phyloP scores from a whole-genome alignment of 2,329 filamentous ascomycete genomes.

The Aotearoamyces nothofagi region DNA sequence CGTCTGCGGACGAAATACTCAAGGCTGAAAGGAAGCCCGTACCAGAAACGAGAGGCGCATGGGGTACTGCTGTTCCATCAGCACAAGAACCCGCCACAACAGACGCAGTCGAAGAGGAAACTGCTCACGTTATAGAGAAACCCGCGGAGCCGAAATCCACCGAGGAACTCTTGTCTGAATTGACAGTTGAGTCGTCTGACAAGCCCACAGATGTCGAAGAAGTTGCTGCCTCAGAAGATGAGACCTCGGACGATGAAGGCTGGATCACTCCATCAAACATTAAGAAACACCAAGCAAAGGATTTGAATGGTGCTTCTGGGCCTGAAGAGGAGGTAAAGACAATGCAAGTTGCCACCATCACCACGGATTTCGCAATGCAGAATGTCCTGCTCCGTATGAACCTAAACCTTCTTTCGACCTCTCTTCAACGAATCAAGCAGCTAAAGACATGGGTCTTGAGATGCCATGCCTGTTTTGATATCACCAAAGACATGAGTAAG shows the following conservation, averaged over 20 bases:
- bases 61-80: constrained; percentile 11
- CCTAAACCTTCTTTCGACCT: constrained; percentile 70
- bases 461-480: constrained; percentile 85
- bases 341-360: constrained; percentile 82
- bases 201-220: constrained; percentile 8
- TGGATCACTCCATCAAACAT: constrained; percentile 96
- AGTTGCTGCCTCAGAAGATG: constrained; percentile 11
- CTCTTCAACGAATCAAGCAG: constrained; percentile 64
- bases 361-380: constrained; percentile 94
- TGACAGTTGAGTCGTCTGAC: background rate
- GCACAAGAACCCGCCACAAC: constrained; percentile 10
- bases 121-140: constrained; percentile 3
- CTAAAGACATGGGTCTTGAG: constrained; percentile 82
- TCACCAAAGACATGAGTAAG: constrained; percentile 68
- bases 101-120: constrained; percentile 1
- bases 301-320: constrained; percentile 32
- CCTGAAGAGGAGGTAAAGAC: constrained; percentile 39
- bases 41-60: constrained; percentile 12
- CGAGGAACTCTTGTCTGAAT: background rate
- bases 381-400: constrained; percentile 93
- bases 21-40: constrained; percentile 5
- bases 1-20: constrained; percentile 2
- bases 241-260: constrained; percentile 44
- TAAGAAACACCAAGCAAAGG: constrained; percentile 63
- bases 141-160: constrained; percentile 4